phyloP scores from a whole-genome alignment of 495 filamentous ascomycete species.

The Penicillium manginii region DNA sequence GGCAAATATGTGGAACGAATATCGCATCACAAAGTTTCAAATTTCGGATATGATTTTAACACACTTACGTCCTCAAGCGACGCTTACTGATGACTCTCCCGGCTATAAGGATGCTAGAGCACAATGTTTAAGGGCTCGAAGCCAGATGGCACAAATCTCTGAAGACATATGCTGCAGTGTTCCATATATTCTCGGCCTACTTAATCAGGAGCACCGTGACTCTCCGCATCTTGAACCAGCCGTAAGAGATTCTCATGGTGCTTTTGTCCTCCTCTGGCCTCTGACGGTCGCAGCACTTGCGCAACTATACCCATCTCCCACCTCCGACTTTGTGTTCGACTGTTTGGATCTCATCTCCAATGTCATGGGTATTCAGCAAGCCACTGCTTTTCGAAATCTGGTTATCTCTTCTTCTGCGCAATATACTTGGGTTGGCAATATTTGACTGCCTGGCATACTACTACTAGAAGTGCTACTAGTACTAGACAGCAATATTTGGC shows the following conservation, averaged over 20 bases:
- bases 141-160: neutral
- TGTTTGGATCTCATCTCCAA: neutral
- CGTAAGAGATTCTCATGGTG: constrained; percentile 3
- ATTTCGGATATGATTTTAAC: constrained; percentile 5
- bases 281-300: constrained; percentile 2
- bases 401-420: neutral
- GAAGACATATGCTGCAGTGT: constrained; percentile 8
- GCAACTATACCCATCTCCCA: neutral
- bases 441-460: neutral
- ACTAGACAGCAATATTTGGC: too few species aligned
- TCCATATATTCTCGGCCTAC: constrained; percentile 7
- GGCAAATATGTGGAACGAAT: constrained; percentile 7
- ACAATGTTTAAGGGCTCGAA: neutral
- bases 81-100: too few species aligned
- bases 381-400: neutral
- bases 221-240: neutral
- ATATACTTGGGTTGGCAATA: neutral
- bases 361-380: neutral
- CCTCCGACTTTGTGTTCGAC: neutral
- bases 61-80: neutral
- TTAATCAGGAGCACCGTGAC: neutral
- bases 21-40: neutral
- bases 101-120: neutral
- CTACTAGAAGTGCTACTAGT: too few species aligned
- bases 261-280: constrained; percentile 7